These are phyloP conservation scores for Streptanthus diversifolius DNA, from an alignment of 345 rosid genomes.

Conservation along the genomic window DNA sequence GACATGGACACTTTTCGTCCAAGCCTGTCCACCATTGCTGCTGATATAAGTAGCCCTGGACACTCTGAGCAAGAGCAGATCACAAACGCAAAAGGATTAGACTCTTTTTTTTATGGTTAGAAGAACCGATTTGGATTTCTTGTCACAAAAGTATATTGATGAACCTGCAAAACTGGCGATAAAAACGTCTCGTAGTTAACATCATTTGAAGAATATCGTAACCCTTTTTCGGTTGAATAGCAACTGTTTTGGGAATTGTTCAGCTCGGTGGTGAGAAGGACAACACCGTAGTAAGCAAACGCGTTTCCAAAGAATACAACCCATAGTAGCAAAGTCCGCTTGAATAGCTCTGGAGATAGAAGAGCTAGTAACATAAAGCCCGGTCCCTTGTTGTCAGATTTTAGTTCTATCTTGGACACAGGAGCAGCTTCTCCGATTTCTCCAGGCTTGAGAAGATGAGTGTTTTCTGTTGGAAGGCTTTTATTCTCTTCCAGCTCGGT, in stretches of 20 bases:
- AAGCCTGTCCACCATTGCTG: slow-evolving; percentile 65
- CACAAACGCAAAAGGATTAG: slow-evolving; percentile 1
- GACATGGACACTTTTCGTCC: slow-evolving; percentile 89
- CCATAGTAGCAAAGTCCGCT: slow-evolving; percentile 81
- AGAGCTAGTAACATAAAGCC: slow-evolving; percentile 47
- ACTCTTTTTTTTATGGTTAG: neutral
- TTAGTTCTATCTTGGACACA: slow-evolving; percentile 31
- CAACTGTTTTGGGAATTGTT: slow-evolving; percentile 50
- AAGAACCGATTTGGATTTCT: slow-evolving; percentile 5
- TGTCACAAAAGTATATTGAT: neutral
- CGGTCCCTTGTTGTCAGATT: slow-evolving; percentile 40
- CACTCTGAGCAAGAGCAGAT: slow-evolving; percentile 45
- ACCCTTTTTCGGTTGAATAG: slow-evolving; percentile 21
- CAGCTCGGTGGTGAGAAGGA: slow-evolving; percentile 87
- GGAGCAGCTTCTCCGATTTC: slow-evolving; percentile 18
- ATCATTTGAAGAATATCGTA: slow-evolving; percentile 34
- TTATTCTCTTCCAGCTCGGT: slow-evolving; percentile 39
- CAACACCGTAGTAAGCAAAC: slow-evolving; percentile 83
- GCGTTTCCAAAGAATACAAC: slow-evolving; percentile 82
- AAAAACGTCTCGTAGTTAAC: slow-evolving; percentile 67
- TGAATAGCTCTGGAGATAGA: slow-evolving; percentile 62
- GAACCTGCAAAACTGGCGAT: slow-evolving; percentile 86
- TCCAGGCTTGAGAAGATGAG: slow-evolving; percentile 38
- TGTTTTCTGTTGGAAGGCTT: slow-evolving; percentile 38
- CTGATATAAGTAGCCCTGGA: slow-evolving; percentile 83